Conservation (phyloP, 1,139 yeast genomes). For the Meyerozyma smithsonii region DNA sequence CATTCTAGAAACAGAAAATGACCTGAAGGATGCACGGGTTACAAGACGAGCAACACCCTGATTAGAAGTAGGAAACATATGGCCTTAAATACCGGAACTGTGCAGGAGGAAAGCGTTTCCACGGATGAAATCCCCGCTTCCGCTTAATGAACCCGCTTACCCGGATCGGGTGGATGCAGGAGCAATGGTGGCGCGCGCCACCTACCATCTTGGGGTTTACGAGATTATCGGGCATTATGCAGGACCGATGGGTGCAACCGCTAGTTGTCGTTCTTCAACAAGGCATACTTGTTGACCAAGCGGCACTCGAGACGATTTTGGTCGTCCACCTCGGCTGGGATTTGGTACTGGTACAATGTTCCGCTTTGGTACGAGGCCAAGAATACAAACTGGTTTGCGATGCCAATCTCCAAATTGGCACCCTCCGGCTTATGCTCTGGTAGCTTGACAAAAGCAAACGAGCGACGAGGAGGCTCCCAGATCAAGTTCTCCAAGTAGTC, state of each 20-base stretch:
- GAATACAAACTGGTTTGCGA: slow-evolving; percentile 28
- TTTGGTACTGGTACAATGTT: slow-evolving; percentile 35
- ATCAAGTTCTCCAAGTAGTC: slow-evolving; percentile 39
- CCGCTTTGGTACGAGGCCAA: slow-evolving; percentile 40
- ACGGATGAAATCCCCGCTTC: slow-evolving; percentile 1
- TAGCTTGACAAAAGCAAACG: slow-evolving; percentile 39
- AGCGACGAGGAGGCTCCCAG: slow-evolving; percentile 43
- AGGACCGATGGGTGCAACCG: background rate
- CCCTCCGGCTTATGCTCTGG: slow-evolving; percentile 25
- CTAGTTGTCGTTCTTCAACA: background rate
- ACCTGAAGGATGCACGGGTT: background rate
- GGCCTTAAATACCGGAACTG: slow-evolving; percentile 1
- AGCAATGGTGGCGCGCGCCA: no score
- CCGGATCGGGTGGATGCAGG: no score
- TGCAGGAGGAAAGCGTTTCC: slow-evolving; percentile 2
- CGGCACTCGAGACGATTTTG: slow-evolving; percentile 29
- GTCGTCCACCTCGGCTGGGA: slow-evolving; percentile 22
- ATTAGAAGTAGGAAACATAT: background rate
- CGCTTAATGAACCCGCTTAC: background rate
- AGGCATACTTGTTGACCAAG: slow-evolving; percentile 16
- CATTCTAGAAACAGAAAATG: background rate
- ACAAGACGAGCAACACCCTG: background rate
- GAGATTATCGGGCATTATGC: background rate
- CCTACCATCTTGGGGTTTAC: no score
- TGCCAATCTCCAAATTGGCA: slow-evolving; percentile 33